Evolutionary conservation across 805 yeast species (phyloP), one percentile per base, ranked within the genome.

Genomic region (Blastobotrys terrestris): DNA sequence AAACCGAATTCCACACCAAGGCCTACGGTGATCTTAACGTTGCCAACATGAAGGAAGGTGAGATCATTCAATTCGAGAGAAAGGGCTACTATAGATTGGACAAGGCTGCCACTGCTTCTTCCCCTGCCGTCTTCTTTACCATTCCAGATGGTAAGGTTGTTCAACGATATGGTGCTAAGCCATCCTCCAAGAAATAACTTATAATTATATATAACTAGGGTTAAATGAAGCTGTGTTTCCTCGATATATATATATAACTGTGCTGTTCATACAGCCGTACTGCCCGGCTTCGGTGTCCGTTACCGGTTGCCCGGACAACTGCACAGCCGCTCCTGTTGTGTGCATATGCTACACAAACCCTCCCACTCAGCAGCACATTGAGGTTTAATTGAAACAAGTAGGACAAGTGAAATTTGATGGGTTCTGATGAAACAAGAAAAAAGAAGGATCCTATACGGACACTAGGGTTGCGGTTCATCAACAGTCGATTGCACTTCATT

Each of bases 21-120:
- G 97, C 92, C 26, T 63, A 79, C 60, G 97, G 88, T 60, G 98
- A 92, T 68, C 67, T 80, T 57, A 91, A 90, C 66, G 80, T 91
- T 58, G 78, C 78, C 64, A 72, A 77, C 50, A 77, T 92, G 79
- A 83, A 87, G 75, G 85, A 75, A 60, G 96, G 95, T 59, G 96
- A 88, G 60, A 76, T 91, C 54, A 82, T 92, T 61, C 98, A 92
- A 75, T 90, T 92, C 61, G 98, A 92, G 75, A 87, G 98, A 77
- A 92, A 92, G 76, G 98, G 98, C 63, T 92, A 89, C 78, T 92
- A 74, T 81, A 81, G 94, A 68, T 76, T 91, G 56, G 98, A 92
- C 61, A 60, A 74, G 58, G 65, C 71, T 54, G 64, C 61, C 60
- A 66, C 77, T 35, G 80, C 77, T 54, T 86, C 83, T 53, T 74